A percentile compares a stretch with the other conserved stretches of the same genome.
Evolutionary conservation across 176 grass and related monocot species (phyloP).

Genomic region (Oryza rufipogon): DNA sequence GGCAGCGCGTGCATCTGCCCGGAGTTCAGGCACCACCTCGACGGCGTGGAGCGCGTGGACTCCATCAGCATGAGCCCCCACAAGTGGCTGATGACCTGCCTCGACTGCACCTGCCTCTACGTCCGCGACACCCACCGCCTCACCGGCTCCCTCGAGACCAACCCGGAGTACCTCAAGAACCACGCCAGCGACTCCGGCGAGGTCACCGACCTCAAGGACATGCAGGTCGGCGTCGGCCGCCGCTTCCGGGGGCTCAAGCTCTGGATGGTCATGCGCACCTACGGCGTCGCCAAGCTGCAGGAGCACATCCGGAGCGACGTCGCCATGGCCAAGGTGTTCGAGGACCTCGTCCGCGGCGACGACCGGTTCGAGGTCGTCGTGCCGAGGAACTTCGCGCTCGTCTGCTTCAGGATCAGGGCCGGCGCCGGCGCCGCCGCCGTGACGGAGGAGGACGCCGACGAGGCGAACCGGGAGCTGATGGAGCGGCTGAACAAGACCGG

Average conservation of each 20-base stretch:
- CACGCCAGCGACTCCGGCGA: slow-evolving; percentile 52
- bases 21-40: slow-evolving; percentile 54
- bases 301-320: slow-evolving; percentile 70
- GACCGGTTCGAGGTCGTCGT: slow-evolving; percentile 47
- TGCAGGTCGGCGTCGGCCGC: slow-evolving; percentile 58
- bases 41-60: slow-evolving; percentile 50
- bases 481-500: slow-evolving; percentile 45
- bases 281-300: slow-evolving; percentile 46
- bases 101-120: slow-evolving; percentile 57
- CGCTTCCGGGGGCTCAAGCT: slow-evolving; percentile 61
- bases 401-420: slow-evolving; percentile 56
- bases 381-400: slow-evolving; percentile 35
- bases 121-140: slow-evolving; percentile 35
- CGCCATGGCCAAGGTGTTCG: slow-evolving; percentile 55
- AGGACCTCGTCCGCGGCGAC: slow-evolving; percentile 45
- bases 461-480: slow-evolving; percentile 44
- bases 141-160: slow-evolving; percentile 37
- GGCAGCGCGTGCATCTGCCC: slow-evolving; percentile 69
- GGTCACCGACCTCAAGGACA: slow-evolving; percentile 60
- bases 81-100: slow-evolving; percentile 50
- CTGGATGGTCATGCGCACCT: slow-evolving; percentile 57
- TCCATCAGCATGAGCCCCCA: slow-evolving; percentile 56
- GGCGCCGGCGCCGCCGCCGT: background rate
- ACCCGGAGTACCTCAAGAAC: slow-evolving; percentile 68
- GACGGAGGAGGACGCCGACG: slow-evolving; percentile 16